phyloP scores from a whole-genome alignment of 2,329 filamentous ascomycete species.

The Pezicula rhizophila region DNA sequence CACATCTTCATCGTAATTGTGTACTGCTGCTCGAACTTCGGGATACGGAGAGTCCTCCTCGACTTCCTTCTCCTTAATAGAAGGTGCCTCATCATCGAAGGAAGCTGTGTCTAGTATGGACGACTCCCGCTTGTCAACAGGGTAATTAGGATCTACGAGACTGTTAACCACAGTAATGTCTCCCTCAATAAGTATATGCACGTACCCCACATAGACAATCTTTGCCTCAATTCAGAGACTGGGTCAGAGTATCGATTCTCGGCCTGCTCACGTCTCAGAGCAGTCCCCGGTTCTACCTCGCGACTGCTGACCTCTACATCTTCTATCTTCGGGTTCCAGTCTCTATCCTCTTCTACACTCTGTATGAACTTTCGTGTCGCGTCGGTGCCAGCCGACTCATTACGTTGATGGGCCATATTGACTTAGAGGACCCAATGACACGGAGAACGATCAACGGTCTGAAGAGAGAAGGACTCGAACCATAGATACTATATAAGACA shows the following conservation, averaged over 20 bases:
- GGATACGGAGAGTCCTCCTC: conserved; percentile 18
- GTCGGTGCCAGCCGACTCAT: conserved; percentile 16
- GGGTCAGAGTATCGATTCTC: conserved; percentile 8
- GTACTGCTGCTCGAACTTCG: conserved; percentile 47
- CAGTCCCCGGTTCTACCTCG: conserved; percentile 6
- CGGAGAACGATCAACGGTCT: conserved; percentile 23
- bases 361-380: conserved; percentile 8
- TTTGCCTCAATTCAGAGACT: conserved; percentile 12
- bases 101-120: neutral
- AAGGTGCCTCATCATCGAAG: neutral
- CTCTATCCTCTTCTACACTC: conserved; percentile 12
- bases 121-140: conserved; percentile 2
- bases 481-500: conserved; percentile 23
- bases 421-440: conserved; percentile 8
- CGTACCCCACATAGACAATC: conserved; percentile 14
- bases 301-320: conserved; percentile 12
- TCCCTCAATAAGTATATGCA: neutral
- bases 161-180: neutral
- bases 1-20: conserved; percentile 58
- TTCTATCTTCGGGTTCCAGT: conserved; percentile 16
- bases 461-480: conserved; percentile 23
- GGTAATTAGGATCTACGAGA: conserved; percentile 13
- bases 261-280: conserved; percentile 6
- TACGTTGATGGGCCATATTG: conserved; percentile 16
- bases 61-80: neutral